Evolutionary conservation across 352 stramenopile genomes (phyloP).

Genomic region (Achlya hypogyna): DNA sequence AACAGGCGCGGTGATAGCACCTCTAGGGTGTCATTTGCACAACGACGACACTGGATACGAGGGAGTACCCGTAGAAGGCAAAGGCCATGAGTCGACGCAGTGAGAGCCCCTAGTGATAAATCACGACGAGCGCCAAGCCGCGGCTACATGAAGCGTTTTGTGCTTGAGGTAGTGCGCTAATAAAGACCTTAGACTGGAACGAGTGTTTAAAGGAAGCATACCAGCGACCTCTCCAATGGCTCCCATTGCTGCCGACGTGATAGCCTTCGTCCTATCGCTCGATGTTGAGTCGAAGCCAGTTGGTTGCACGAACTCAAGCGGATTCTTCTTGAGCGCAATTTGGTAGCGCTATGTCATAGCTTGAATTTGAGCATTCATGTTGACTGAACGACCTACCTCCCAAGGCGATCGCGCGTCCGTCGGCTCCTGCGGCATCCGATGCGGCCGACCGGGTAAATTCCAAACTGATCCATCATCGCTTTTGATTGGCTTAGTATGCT

Average conservation of each 20-base stretch:
- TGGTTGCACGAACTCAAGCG: slow-evolving; percentile 30
- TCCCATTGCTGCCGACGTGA: slow-evolving; percentile 51
- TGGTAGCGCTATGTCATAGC: slow-evolving; percentile 40
- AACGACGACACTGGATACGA: background rate
- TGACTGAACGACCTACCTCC: background rate
- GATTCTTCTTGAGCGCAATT: slow-evolving; percentile 38
- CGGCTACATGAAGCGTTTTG: slow-evolving; percentile 55
- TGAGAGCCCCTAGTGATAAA: slow-evolving; percentile 40
- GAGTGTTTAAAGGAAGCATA: slow-evolving; percentile 14
- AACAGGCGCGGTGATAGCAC: slow-evolving; percentile 42
- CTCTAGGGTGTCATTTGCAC: slow-evolving; percentile 23
- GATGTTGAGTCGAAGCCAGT: background rate
- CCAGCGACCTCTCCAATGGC: slow-evolving; percentile 59
- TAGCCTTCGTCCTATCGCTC: slow-evolving; percentile 42
- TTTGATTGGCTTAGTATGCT: too few species aligned
- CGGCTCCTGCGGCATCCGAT: too few species aligned
- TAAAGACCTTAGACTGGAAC: background rate
- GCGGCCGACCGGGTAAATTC: too few species aligned
- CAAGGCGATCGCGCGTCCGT: background rate
- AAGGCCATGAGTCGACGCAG: slow-evolving; percentile 58
- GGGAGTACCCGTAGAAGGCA: slow-evolving; percentile 48
- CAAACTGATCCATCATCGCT: too few species aligned
- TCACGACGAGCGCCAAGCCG: background rate
- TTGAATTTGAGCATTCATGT: background rate
- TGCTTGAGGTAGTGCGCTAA: slow-evolving; percentile 57